phyloP scores from a whole-genome alignment of 75 land plant species.

The Azolla pinnata region DNA sequence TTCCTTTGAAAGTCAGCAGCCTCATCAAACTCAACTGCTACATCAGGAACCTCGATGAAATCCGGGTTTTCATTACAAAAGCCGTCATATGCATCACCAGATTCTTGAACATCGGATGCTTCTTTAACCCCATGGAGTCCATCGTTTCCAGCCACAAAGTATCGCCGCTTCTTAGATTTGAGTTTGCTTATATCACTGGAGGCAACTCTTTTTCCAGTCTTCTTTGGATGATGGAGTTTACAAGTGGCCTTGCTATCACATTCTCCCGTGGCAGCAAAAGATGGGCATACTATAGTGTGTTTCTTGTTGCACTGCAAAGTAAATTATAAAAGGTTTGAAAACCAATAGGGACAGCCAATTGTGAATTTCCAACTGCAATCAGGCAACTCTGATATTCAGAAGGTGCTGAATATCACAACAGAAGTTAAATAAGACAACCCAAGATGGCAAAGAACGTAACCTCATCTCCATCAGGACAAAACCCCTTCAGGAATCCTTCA shows the following conservation, averaged over 20 bases:
- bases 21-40: neutral
- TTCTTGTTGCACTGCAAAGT: conserved; percentile 98
- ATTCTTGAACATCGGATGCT: neutral
- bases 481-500: conserved; percentile 93
- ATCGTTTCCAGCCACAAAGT: conserved; percentile 28
- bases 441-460: conserved; percentile 32
- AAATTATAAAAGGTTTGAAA: too few relatives aligned
- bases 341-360: too few relatives aligned
- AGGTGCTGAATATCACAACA: too few relatives aligned
- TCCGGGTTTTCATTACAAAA: neutral
- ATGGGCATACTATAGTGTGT: conserved; percentile 84
- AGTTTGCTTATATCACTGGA: neutral
- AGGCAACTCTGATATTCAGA: too few relatives aligned
- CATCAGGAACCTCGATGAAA: conserved; percentile 2
- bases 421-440: too few relatives aligned
- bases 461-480: conserved; percentile 90
- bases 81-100: neutral
- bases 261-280: conserved; percentile 54
- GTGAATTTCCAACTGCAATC: too few relatives aligned
- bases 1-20: neutral
- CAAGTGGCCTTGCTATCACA: conserved; percentile 54
- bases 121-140: neutral
- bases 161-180: conserved; percentile 33
- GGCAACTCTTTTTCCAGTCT: conserved; percentile 15
- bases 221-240: conserved; percentile 88